Evolutionary conservation across 148 eudicot species (phyloP).

Genomic region (Arbutus unedo): DNA sequence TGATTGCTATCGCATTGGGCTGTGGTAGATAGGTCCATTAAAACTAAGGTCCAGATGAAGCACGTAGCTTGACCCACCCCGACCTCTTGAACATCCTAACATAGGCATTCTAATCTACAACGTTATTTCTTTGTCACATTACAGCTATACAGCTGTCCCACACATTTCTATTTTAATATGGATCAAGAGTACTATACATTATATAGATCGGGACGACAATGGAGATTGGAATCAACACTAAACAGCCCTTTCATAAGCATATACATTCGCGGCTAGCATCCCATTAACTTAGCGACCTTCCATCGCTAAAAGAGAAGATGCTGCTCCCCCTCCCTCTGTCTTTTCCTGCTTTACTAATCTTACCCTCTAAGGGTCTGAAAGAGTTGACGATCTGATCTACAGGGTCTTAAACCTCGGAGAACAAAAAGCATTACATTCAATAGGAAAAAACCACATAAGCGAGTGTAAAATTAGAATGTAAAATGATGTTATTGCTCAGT

Average conservation of each 20-base stretch:
- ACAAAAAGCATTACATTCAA: background rate
- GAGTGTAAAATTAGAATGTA: background rate
- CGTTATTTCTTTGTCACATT: background rate
- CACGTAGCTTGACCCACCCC: background rate
- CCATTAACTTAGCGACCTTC: too few relatives aligned
- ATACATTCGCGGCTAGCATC: too few relatives aligned
- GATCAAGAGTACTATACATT: too few relatives aligned
- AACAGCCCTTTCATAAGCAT: too few relatives aligned
- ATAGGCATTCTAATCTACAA: background rate
- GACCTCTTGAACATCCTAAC: background rate
- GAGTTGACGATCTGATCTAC: too few relatives aligned
- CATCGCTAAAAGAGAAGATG: too few relatives aligned
- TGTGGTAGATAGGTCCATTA: background rate
- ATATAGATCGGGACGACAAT: too few relatives aligned
- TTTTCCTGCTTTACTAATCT: too few relatives aligned
- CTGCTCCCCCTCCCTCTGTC: too few relatives aligned
- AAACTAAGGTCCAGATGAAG: background rate
- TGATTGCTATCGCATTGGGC: background rate
- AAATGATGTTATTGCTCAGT: background rate
- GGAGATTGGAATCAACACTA: too few relatives aligned
- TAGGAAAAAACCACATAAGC: background rate
- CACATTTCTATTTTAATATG: background rate
- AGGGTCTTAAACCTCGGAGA: too few relatives aligned
- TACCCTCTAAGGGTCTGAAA: too few relatives aligned
- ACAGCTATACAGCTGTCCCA: background rate